phyloP scores from a whole-genome alignment of 2,329 filamentous ascomycete species.

The Anisogramma anomala region DNA sequence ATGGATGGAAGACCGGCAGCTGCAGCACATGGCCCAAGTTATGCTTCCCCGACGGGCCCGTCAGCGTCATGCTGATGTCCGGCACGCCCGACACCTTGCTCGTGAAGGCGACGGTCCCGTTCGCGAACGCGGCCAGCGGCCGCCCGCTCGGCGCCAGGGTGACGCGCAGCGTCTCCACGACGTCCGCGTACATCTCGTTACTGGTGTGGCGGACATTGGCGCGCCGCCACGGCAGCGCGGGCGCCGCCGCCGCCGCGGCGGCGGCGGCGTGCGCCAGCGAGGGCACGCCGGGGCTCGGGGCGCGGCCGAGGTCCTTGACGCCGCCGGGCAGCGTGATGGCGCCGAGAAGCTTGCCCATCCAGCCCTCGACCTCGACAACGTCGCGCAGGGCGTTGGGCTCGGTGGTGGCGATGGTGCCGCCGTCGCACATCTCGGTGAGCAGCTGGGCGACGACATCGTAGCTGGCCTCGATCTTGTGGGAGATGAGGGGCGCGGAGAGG shows the following conservation, averaged over 20 bases:
- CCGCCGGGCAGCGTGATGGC: constrained; percentile 69
- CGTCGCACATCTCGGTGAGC: constrained; percentile 92
- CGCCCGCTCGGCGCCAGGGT: constrained; percentile 84
- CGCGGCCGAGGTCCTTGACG: constrained; percentile 11
- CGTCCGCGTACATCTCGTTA: constrained; percentile 93
- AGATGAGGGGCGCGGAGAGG: constrained; percentile 73
- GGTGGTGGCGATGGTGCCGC: constrained; percentile 75
- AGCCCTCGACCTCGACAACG: constrained; percentile 80
- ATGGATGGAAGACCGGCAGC: constrained; percentile 90
- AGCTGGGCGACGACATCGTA: constrained; percentile 94
- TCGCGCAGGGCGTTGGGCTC: constrained; percentile 89
- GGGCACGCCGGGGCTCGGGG: constrained; percentile 4
- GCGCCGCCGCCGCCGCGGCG: constrained; percentile 19
- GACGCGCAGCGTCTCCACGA: constrained; percentile 80
- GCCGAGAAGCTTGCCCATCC: constrained; percentile 78
- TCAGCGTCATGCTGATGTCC: constrained; percentile 72
- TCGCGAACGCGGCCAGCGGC: constrained; percentile 73
- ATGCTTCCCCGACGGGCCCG: constrained; percentile 69
- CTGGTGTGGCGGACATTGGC: constrained; percentile 90
- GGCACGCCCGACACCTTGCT: constrained; percentile 91
- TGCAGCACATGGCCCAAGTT: constrained; percentile 66
- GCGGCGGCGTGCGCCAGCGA: neutral
- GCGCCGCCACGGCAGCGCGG: constrained; percentile 72
- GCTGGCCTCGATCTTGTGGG: constrained; percentile 73
- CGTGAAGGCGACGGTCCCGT: constrained; percentile 89